A percentile compares a stretch with the other conserved stretches of the same genome.
phyloP scores from a whole-genome alignment of 768 basidiomycete genomes.

The Russula sp. region DNA sequence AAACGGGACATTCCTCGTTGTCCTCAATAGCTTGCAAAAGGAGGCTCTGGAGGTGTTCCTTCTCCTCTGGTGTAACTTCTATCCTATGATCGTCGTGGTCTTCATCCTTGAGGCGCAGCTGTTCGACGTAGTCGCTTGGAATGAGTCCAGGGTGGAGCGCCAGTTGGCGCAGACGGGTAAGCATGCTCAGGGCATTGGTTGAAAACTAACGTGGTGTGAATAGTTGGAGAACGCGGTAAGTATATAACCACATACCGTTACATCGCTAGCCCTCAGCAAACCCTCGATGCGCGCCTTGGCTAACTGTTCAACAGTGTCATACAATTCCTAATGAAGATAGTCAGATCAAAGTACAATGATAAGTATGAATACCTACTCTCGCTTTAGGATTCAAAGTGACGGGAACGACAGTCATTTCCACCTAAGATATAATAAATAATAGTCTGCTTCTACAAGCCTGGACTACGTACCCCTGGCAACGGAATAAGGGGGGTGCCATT shows the following conservation, averaged over 20 bases:
- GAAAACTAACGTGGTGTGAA: constrained; percentile 46
- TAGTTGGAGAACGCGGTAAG: constrained; percentile 15
- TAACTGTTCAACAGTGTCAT: constrained; percentile 63
- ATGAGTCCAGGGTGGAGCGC: constrained; percentile 75
- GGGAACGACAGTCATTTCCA: constrained; percentile 73
- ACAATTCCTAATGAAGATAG: constrained; percentile 47
- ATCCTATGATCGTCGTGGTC: constrained; percentile 37
- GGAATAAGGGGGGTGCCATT: constrained; percentile 69
- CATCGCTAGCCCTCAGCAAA: constrained; percentile 46
- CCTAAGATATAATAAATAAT: constrained; percentile 40
- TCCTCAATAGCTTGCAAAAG: constrained; percentile 73
- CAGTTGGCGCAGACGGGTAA: constrained; percentile 84
- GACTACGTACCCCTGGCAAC: constrained; percentile 47
- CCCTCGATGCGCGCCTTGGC: constrained; percentile 62
- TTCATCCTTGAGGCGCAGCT: constrained; percentile 46
- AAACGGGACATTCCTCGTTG: constrained; percentile 79
- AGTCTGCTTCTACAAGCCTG: constrained; percentile 36
- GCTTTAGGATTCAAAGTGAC: constrained; percentile 64
- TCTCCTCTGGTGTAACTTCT: constrained; percentile 53
- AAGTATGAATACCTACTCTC: constrained; percentile 43
- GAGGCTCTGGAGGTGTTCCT: constrained; percentile 51
- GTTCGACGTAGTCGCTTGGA: constrained; percentile 66
- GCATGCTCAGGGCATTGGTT: constrained; percentile 70
- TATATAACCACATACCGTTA: constrained; percentile 36
- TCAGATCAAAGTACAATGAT: constrained; percentile 6